These are phyloP conservation scores for Sarocladium strictum DNA, from an alignment of 2,329 filamentous ascomycete species.

Conservation along the genomic window DNA sequence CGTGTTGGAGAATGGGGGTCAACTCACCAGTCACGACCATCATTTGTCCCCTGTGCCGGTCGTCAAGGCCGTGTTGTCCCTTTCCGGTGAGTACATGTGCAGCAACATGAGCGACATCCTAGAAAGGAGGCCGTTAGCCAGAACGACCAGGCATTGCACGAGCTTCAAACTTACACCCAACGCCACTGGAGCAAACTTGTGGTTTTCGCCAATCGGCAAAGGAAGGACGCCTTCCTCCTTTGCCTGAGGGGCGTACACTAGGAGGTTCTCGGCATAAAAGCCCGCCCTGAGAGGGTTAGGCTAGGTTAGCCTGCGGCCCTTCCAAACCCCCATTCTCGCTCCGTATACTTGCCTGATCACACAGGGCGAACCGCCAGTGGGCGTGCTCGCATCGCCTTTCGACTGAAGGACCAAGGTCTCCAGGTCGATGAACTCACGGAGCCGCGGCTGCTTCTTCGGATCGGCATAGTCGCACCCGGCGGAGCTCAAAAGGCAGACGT, in stretches of 20 bases:
- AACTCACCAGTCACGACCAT: conserved; percentile 40
- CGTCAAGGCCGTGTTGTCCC: conserved; percentile 42
- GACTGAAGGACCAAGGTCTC: conserved; percentile 34
- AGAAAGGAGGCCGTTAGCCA: neutral
- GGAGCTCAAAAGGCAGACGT: conserved; percentile 41
- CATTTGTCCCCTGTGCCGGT: conserved; percentile 44
- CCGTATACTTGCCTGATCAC: conserved; percentile 34
- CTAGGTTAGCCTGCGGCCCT: no score
- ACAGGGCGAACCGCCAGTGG: conserved; percentile 35
- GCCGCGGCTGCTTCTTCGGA: conserved; percentile 37
- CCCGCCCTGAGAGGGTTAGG: conserved; percentile 35
- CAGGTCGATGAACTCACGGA: conserved; percentile 46
- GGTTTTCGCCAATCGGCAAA: conserved; percentile 37
- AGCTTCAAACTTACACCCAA: conserved; percentile 37
- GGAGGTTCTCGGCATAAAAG: conserved; percentile 47
- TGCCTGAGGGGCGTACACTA: conserved; percentile 39
- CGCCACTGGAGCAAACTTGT: conserved; percentile 45
- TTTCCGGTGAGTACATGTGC: conserved; percentile 41
- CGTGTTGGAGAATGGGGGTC: no score
- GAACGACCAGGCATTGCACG: no score
- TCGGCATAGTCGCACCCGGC: conserved; percentile 45
- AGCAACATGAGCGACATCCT: conserved; percentile 42
- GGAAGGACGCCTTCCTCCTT: conserved; percentile 37
- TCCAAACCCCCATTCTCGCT: neutral
- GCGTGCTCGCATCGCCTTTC: conserved; percentile 35